Conservation (phyloP, 257 asterid genomes). For the Solanum ossicruentum region DNA sequence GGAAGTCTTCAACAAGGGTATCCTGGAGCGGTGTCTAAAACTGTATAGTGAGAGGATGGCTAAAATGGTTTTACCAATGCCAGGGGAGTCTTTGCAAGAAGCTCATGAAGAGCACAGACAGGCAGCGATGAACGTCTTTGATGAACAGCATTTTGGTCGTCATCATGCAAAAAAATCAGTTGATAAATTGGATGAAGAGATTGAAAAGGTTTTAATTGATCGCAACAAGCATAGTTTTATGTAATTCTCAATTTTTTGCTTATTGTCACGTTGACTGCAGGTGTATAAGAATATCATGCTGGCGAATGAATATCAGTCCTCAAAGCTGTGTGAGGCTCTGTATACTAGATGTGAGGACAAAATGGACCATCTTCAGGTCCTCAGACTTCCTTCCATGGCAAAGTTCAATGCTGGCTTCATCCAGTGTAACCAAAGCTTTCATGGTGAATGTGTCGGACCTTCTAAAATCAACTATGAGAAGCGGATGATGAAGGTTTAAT, state of each 20-base stretch:
- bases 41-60: slow-evolving; percentile 48
- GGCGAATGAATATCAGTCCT: slow-evolving; percentile 76
- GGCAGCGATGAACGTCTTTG: slow-evolving; percentile 57
- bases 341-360: slow-evolving; percentile 82
- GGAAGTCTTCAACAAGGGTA: slow-evolving; percentile 88
- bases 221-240: not conserved
- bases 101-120: slow-evolving; percentile 55
- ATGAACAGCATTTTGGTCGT: slow-evolving; percentile 95
- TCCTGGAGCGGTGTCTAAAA: slow-evolving; percentile 72
- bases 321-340: slow-evolving; percentile 79
- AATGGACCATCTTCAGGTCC: slow-evolving; percentile 97
- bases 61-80: slow-evolving; percentile 43
- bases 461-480: slow-evolving; percentile 69
- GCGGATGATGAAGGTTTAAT: slow-evolving; percentile 80
- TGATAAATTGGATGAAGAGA: slow-evolving; percentile 68
- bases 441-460: slow-evolving; percentile 83
- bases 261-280: slow-evolving; percentile 22
- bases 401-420: slow-evolving; percentile 93
- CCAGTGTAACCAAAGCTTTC: slow-evolving; percentile 90
- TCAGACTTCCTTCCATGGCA: slow-evolving; percentile 96
- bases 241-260: slow-evolving; percentile 7
- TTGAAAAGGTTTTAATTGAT: slow-evolving; percentile 48
- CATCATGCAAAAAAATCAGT: slow-evolving; percentile 88
- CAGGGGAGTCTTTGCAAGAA: slow-evolving; percentile 49
- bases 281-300: slow-evolving; percentile 53